Base-by-base conservation (phyloP, 768 basidiomycete genomes). In the Tylopilus sp. region DNA sequence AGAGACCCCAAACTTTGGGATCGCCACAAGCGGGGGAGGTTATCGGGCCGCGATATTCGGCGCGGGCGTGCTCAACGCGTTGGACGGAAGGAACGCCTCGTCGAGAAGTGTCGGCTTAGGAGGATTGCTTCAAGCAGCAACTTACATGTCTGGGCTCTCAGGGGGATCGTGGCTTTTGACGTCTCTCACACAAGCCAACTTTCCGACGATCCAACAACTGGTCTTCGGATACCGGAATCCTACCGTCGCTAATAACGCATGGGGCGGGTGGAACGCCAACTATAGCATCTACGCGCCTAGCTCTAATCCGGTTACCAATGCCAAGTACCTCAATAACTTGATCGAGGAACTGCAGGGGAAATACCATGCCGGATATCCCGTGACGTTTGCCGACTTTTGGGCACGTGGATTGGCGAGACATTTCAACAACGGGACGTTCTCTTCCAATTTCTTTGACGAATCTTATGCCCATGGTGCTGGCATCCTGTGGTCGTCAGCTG, bases 11-110 rank as follows among this genome's bases (percentile, higher is more conserved):
- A 72, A 56, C n/a, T 60, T 81, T 4, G 79, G 74, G 0, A 77
- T 83, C 47, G 81, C 83, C 0, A 65, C 75, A 22, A 79, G 78
- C 24, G 84, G 84, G 12, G 84, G 84, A 16, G 6, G 34, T 0
- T 76, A 79, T 45, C 66, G 84, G 12, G 84, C 84, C 0, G 78
- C 81, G 6, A 69, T 80, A 10, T 78, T 76, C 46, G 77, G 76
- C 38, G 83, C 78, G 3, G 83, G 80, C 1, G 72, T 81, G 21
- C 58, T 78, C 45, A 72, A 71, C 13, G 72, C 76, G 1, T 57
- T 82, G 41, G 80, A 85, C 59, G 78, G 68, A 31, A 67, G 79
- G 29, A 83, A 82, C 47, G 33, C 63, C 2, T 72, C 80, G 0
- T 66, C 75, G 8, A 71, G 63, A 6, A 57, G 55, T 5, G 71